These are phyloP conservation scores for Salvia splendens DNA, from an alignment of 257 asterid genomes.

Conservation along the genomic window DNA sequence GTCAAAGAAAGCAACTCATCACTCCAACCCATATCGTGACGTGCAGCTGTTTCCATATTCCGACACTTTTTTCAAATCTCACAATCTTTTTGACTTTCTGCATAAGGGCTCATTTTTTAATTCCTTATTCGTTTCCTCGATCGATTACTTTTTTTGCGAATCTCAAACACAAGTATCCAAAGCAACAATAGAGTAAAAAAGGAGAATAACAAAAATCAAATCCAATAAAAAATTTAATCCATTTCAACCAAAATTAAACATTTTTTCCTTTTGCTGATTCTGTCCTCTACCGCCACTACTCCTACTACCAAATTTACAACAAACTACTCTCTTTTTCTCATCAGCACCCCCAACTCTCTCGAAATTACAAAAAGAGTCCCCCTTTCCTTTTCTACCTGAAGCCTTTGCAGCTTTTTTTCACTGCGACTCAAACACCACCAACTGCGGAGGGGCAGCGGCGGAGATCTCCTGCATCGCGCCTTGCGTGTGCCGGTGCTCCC, in stretches of 20 bases:
- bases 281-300: slow-evolving; percentile 45
- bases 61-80: slow-evolving; percentile 19
- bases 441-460: slow-evolving; percentile 27
- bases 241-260: slow-evolving; percentile 26
- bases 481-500: slow-evolving; percentile 65
- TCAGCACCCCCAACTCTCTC: slow-evolving; percentile 34
- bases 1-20: slow-evolving; percentile 38
- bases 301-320: slow-evolving; percentile 49
- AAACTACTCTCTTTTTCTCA: slow-evolving; percentile 11
- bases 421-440: slow-evolving; percentile 48
- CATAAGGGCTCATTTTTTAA: slow-evolving; percentile 1
- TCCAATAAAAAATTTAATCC: slow-evolving; percentile 27
- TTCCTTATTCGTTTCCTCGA: slow-evolving; percentile 29
- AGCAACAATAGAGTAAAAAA: not conserved
- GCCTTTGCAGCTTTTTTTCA: slow-evolving; percentile 21
- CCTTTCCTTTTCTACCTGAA: no score
- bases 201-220: slow-evolving; percentile 1
- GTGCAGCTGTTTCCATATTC: slow-evolving; percentile 39
- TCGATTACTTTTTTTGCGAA: slow-evolving; percentile 27
- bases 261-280: slow-evolving; percentile 18
- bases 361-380: slow-evolving; percentile 37
- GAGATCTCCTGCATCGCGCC: slow-evolving; percentile 47
- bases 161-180: slow-evolving; percentile 43
- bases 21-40: slow-evolving; percentile 30
- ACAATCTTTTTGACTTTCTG: slow-evolving; percentile 46